These are phyloP conservation scores for Peronospora belbahrii DNA, from an alignment of 352 stramenopile genomes.

Conservation along the genomic window DNA sequence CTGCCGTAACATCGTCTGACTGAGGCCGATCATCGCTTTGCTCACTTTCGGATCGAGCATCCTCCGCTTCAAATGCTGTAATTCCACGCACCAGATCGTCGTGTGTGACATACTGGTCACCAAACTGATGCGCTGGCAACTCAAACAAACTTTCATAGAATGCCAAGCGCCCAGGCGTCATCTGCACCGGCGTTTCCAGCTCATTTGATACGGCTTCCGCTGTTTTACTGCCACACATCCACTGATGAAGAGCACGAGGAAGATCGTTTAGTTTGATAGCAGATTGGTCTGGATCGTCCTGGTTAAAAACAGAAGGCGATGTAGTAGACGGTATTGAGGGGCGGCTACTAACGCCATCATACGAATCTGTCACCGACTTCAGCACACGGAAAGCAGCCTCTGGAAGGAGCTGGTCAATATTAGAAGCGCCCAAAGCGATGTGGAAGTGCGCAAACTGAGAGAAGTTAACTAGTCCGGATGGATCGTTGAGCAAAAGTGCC, in stretches of 20 bases:
- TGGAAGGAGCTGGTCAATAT: conserved; percentile 63
- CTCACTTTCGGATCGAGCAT: conserved; percentile 12
- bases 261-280: conserved; percentile 50
- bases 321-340: background rate
- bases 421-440: conserved; percentile 62
- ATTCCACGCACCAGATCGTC: conserved; percentile 64
- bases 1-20: conserved; percentile 9
- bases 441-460: conserved; percentile 87
- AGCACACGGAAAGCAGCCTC: conserved; percentile 73
- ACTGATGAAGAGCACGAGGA: conserved; percentile 34
- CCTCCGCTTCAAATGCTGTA: conserved; percentile 24
- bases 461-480: conserved; percentile 74
- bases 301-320: conserved; percentile 4
- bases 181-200: background rate
- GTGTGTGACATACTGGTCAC: conserved; percentile 52
- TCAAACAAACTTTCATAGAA: conserved; percentile 46
- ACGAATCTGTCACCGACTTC: conserved; percentile 34
- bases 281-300: conserved; percentile 19
- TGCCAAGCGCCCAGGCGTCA: conserved; percentile 19
- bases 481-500: conserved; percentile 64
- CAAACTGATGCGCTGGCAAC: conserved; percentile 28
- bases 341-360: conserved; percentile 8
- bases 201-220: background rate
- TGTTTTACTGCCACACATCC: conserved; percentile 21
- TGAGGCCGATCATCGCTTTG: conserved; percentile 16